phyloP scores from a whole-genome alignment of 768 basidiomycete species.

The Trametes coccinea region DNA sequence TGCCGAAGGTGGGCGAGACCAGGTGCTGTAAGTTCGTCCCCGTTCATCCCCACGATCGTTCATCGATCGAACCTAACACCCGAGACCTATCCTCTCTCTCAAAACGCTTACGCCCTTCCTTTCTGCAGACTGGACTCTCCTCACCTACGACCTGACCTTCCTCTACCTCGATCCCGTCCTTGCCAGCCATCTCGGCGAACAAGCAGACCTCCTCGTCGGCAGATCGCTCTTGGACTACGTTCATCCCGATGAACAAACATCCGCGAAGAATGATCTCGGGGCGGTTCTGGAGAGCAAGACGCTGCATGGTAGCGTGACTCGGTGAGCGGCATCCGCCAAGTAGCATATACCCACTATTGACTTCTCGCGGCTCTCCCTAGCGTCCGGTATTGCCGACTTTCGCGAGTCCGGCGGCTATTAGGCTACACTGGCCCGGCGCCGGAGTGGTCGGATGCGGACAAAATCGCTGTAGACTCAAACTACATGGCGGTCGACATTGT shows the following conservation, averaged over 20 bases:
- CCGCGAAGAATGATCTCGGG: constrained; percentile 72
- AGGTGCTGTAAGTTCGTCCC: constrained; percentile 66
- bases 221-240: constrained; percentile 75
- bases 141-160: constrained; percentile 74
- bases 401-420: constrained; percentile 69
- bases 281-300: constrained; percentile 73
- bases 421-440: constrained; percentile 59
- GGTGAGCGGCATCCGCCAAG: constrained; percentile 41
- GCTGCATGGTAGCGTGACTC: constrained; percentile 82
- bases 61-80: constrained; percentile 42
- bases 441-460: constrained; percentile 65
- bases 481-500: constrained; percentile 90
- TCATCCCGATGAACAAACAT: constrained; percentile 80
- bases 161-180: constrained; percentile 85
- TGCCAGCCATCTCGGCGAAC: constrained; percentile 65
- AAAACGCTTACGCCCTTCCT: constrained; percentile 25
- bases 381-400: constrained; percentile 78
- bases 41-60: constrained; percentile 36
- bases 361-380: constrained; percentile 39
- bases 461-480: constrained; percentile 65
- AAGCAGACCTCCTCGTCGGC: constrained; percentile 69
- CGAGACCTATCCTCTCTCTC: constrained; percentile 24
- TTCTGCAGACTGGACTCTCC: constrained; percentile 73
- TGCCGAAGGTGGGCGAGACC: constrained; percentile 68
- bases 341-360: constrained; percentile 26